These are phyloP conservation scores for Cenchrus americanus DNA, from an alignment of 176 grass and related monocot genomes.

Conservation along the genomic window DNA sequence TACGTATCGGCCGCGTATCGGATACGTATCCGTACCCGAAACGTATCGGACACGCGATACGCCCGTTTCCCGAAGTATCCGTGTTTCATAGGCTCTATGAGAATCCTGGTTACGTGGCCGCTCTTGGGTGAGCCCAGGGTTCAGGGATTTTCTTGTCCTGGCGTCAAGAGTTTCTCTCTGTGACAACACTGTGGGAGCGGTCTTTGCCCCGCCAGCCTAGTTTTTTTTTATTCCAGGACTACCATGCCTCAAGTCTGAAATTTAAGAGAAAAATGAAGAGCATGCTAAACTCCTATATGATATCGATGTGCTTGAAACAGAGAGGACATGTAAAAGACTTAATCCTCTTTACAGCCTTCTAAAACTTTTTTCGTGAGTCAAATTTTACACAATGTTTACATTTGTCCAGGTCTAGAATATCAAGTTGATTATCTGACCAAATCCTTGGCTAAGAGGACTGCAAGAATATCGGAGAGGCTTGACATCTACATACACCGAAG, in stretches of 20 bases:
- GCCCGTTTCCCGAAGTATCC: no score
- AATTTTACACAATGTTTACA: not conserved
- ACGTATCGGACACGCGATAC: no score
- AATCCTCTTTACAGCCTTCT: not conserved
- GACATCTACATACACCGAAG: not conserved
- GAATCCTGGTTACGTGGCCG: no score
- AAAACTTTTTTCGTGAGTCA: not conserved
- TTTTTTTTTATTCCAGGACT: no score
- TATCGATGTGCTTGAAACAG: not conserved
- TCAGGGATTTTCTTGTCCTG: no score
- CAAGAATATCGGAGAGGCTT: conserved; percentile 9
- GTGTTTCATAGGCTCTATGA: no score
- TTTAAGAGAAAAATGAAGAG: not conserved
- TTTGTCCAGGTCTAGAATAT: conserved; percentile 6
- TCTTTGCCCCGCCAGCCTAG: no score
- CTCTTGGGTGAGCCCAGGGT: no score
- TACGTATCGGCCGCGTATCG: no score
- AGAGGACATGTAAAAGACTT: not conserved
- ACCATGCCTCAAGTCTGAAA: conserved; percentile 1
- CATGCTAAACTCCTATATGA: not conserved
- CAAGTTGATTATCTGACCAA: conserved; percentile 10
- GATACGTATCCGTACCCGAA: no score
- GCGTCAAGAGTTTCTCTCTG: no score
- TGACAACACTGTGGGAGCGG: no score
- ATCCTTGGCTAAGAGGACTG: conserved; percentile 1